Conservation (phyloP, 306 rosid species). For the Betula pendula region DNA sequence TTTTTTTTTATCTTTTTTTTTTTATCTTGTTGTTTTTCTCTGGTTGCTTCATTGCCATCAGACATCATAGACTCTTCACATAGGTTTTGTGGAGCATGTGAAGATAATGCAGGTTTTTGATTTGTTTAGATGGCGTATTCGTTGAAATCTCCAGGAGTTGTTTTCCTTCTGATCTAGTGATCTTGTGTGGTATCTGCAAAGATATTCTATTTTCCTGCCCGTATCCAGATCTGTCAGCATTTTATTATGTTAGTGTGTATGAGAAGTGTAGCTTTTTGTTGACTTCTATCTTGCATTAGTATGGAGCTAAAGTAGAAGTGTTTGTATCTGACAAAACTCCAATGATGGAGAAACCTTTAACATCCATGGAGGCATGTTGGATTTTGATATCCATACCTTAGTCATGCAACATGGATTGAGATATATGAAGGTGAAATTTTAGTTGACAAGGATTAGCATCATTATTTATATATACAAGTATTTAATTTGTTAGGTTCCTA, state of each 20-base stretch:
- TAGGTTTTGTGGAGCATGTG: slow-evolving; percentile 2
- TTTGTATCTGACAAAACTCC: background rate
- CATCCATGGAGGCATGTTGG: background rate
- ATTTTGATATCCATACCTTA: background rate
- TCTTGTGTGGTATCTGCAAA: background rate
- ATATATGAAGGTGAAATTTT: background rate
- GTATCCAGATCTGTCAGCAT: background rate
- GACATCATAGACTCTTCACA: background rate
- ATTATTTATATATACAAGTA: background rate
- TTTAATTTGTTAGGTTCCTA: background rate
- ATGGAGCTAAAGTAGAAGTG: background rate
- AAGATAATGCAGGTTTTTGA: background rate
- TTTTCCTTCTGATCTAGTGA: background rate
- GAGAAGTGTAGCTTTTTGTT: background rate
- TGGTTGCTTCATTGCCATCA: slow-evolving; percentile 1
- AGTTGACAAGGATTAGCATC: background rate
- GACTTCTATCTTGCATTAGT: background rate
- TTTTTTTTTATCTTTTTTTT: too few species aligned
- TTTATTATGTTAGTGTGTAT: background rate
- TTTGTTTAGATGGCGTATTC: background rate
- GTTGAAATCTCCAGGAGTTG: background rate
- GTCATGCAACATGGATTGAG: background rate
- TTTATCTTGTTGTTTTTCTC: too few species aligned
- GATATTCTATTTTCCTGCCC: background rate
- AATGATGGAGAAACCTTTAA: background rate